phyloP scores from a whole-genome alignment of 2,329 filamentous ascomycete species.

The Aspergillus nomiae region DNA sequence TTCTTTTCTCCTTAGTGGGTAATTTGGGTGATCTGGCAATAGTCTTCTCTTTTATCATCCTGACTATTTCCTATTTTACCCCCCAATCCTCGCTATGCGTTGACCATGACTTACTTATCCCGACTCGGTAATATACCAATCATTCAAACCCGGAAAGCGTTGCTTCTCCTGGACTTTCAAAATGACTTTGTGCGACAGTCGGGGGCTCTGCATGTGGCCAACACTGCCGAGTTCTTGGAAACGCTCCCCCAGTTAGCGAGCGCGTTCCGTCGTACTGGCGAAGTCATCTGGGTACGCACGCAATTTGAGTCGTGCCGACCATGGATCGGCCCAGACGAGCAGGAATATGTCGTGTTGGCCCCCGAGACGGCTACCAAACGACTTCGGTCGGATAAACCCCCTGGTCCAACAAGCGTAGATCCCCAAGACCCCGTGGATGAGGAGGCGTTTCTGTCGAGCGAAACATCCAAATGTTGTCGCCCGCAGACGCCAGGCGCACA shows the following conservation, averaged over 20 bases:
- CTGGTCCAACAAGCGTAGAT: conserved; percentile 22
- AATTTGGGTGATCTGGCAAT: neutral
- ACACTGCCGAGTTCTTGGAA: conserved; percentile 66
- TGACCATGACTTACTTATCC: conserved; percentile 35
- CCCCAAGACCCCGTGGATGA: conserved; percentile 31
- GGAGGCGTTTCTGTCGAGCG: conserved; percentile 46
- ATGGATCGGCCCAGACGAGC: conserved; percentile 53
- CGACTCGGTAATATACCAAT: conserved; percentile 42
- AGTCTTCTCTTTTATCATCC: neutral
- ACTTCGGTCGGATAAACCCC: conserved; percentile 2
- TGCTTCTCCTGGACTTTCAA: conserved; percentile 84
- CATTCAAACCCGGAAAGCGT: conserved; percentile 65
- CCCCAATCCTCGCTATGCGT: conserved; percentile 24
- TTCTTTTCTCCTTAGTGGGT: neutral
- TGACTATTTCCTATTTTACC: neutral
- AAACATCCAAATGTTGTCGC: conserved; percentile 41
- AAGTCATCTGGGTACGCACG: conserved; percentile 83
- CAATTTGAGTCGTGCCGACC: conserved; percentile 67
- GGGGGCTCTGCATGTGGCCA: conserved; percentile 67
- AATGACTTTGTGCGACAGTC: conserved; percentile 78
- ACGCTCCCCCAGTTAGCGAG: conserved; percentile 67
- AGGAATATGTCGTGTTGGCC: conserved; percentile 48
- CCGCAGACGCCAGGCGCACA: conserved; percentile 48
- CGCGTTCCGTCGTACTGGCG: conserved; percentile 70
- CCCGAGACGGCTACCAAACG: conserved; percentile 23